Evolutionary conservation across 179 eudicot genomes (phyloP).

Genomic region (Gypsophila paniculata): DNA sequence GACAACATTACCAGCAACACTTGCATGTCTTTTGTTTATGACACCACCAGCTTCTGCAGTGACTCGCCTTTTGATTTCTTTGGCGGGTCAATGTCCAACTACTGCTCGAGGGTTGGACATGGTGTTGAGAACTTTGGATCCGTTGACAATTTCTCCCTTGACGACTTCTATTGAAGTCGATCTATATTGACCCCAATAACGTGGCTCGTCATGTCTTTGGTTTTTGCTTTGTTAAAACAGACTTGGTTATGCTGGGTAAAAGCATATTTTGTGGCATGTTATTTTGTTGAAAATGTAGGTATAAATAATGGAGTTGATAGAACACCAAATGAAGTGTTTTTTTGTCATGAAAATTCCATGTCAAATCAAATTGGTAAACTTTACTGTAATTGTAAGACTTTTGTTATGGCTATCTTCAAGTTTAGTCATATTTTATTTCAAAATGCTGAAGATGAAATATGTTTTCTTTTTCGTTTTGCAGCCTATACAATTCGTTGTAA

Average conservation of each 20-base stretch:
- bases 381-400: constrained; percentile 11
- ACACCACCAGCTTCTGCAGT: constrained; percentile 40
- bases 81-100: constrained; percentile 40
- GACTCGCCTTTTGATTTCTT: constrained; percentile 54
- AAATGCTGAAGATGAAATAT: too few relatives aligned
- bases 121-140: constrained; percentile 38
- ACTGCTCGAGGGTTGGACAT: constrained; percentile 31
- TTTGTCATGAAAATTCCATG: constrained; percentile 13
- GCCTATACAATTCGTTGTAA: too few relatives aligned
- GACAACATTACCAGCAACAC: constrained; percentile 18
- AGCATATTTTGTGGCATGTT: constrained; percentile 19
- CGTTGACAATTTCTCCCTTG: constrained; percentile 47
- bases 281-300: constrained; percentile 23
- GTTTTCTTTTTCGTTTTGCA: too few relatives aligned
- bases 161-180: constrained; percentile 38
- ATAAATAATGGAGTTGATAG: constrained; percentile 27
- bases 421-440: not conserved
- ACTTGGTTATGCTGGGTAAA: constrained; percentile 15
- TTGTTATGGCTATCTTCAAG: not conserved
- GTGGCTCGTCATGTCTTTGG: constrained; percentile 14
- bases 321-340: not conserved
- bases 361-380: constrained; percentile 16
- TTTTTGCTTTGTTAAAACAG: constrained; percentile 12
- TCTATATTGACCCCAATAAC: constrained; percentile 7
- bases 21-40: constrained; percentile 49